These are phyloP conservation scores for Fusarium sp. DNA, from an alignment of 2,329 filamentous ascomycete genomes.

Conservation along the genomic window DNA sequence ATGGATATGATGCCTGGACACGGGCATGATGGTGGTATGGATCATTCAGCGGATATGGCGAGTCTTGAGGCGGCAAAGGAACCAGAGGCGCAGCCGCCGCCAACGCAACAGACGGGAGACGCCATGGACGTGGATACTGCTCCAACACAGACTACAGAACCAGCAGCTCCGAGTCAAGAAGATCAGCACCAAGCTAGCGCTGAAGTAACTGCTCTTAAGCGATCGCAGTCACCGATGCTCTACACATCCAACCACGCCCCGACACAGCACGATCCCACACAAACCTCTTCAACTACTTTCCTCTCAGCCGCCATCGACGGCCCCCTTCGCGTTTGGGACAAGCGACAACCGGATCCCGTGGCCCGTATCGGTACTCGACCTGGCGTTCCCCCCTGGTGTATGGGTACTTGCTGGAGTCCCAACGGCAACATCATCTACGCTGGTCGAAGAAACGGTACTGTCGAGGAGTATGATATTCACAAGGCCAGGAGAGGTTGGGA, in stretches of 20 bases:
- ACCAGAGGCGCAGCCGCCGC: slow-evolving; percentile 39
- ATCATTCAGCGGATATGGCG: slow-evolving; percentile 57
- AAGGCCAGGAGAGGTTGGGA: slow-evolving; percentile 75
- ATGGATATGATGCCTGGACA: slow-evolving; percentile 67
- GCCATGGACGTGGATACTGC: slow-evolving; percentile 48
- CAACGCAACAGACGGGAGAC: slow-evolving; percentile 43
- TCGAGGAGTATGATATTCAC: slow-evolving; percentile 93
- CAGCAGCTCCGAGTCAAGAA: slow-evolving; percentile 10
- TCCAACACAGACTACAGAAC: slow-evolving; percentile 21
- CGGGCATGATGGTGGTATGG: slow-evolving; percentile 55
- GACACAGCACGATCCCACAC: slow-evolving; percentile 63
- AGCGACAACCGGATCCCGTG: slow-evolving; percentile 79
- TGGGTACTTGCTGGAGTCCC: slow-evolving; percentile 95
- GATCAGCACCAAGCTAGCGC: slow-evolving; percentile 4
- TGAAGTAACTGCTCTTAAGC: slow-evolving; percentile 25
- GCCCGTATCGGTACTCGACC: slow-evolving; percentile 81
- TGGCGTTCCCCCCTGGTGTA: slow-evolving; percentile 93
- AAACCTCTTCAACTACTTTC: slow-evolving; percentile 82
- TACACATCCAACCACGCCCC: slow-evolving; percentile 53
- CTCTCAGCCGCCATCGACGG: slow-evolving; percentile 90
- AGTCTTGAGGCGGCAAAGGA: slow-evolving; percentile 45
- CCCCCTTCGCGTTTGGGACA: slow-evolving; percentile 92
- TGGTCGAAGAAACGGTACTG: slow-evolving; percentile 88
- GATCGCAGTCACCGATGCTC: slow-evolving; percentile 39
- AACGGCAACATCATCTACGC: slow-evolving; percentile 97